Conservation (phyloP, 1,139 yeast species). For the Yamadazyma mexicana region DNA sequence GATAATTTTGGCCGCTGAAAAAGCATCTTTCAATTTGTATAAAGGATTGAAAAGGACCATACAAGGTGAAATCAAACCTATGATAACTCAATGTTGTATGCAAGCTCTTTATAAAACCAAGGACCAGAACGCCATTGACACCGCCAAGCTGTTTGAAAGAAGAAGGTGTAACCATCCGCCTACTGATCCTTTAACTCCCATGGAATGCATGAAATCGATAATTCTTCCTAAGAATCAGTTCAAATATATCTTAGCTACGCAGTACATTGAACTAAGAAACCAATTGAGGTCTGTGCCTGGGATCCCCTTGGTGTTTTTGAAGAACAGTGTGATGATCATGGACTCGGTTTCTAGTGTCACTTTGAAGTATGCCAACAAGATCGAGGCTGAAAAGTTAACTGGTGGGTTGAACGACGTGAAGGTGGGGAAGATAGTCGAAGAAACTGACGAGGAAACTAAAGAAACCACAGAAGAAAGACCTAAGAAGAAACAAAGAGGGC, state of each 20-base stretch:
- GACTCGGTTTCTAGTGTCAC: slow-evolving; percentile 86
- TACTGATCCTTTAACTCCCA: slow-evolving; percentile 62
- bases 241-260: slow-evolving; percentile 86
- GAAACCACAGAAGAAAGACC: slow-evolving; percentile 20
- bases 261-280: slow-evolving; percentile 67
- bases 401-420: slow-evolving; percentile 69
- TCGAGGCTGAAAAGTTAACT: slow-evolving; percentile 67
- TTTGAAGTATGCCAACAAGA: slow-evolving; percentile 47
- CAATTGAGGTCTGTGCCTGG: slow-evolving; percentile 78
- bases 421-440: slow-evolving; percentile 31
- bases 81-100: slow-evolving; percentile 97
- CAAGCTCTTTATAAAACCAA: slow-evolving; percentile 74
- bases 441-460: slow-evolving; percentile 20
- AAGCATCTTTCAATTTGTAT: slow-evolving; percentile 66
- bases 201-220: slow-evolving; percentile 73
- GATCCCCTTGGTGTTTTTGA: slow-evolving; percentile 83
- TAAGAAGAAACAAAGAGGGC: slow-evolving; percentile 65
- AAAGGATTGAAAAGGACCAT: slow-evolving; percentile 81
- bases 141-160: slow-evolving; percentile 84
- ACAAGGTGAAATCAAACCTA: slow-evolving; percentile 84
- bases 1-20: slow-evolving; percentile 62
- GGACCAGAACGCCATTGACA: slow-evolving; percentile 70
- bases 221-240: slow-evolving; percentile 79
- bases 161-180: slow-evolving; percentile 60
- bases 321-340: slow-evolving; percentile 92